These are phyloP conservation scores for Annulohypoxylon bovei DNA, from an alignment of 495 filamentous ascomycete species.

Conservation along the genomic window DNA sequence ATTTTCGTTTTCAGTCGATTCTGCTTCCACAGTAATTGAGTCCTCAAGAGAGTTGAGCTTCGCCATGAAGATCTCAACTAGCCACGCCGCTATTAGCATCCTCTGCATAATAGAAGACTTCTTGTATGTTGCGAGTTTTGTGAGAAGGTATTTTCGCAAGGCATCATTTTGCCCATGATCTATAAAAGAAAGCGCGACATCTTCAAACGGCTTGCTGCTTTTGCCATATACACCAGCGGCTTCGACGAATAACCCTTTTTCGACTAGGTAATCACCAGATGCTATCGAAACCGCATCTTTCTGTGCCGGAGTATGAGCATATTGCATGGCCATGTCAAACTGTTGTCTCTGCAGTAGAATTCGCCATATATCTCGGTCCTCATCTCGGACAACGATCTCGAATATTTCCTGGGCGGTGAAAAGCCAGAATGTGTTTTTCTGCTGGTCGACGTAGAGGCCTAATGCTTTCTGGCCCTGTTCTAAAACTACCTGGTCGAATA, in stretches of 20 bases:
- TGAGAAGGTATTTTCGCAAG: slow-evolving; percentile 85
- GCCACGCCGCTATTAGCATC: slow-evolving; percentile 94
- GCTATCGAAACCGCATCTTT: slow-evolving; percentile 90
- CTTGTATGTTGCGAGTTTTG: slow-evolving; percentile 83
- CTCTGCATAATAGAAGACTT: slow-evolving; percentile 90
- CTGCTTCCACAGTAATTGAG: slow-evolving; percentile 88
- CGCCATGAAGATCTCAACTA: slow-evolving; percentile 95
- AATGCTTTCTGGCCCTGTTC: slow-evolving; percentile 80
- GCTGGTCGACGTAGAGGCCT: slow-evolving; percentile 84
- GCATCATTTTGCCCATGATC: slow-evolving; percentile 92
- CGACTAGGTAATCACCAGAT: slow-evolving; percentile 85
- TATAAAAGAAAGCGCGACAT: slow-evolving; percentile 90
- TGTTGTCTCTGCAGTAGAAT: slow-evolving; percentile 85
- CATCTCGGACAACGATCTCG: slow-evolving; percentile 89
- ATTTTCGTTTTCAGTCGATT: slow-evolving; percentile 76
- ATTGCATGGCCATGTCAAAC: slow-evolving; percentile 86
- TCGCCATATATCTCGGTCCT: slow-evolving; percentile 93
- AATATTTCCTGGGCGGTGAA: slow-evolving; percentile 91
- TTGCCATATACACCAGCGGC: slow-evolving; percentile 91
- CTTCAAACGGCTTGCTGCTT: slow-evolving; percentile 96
- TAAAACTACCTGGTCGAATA: slow-evolving; percentile 88
- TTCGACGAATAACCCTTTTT: slow-evolving; percentile 80
- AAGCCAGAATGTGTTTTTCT: slow-evolving; percentile 96
- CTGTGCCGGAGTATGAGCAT: slow-evolving; percentile 76
- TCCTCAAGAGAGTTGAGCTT: slow-evolving; percentile 96